Base-by-base conservation (phyloP, 495 filamentous ascomycete species). In the Penicillium nucicola region DNA sequence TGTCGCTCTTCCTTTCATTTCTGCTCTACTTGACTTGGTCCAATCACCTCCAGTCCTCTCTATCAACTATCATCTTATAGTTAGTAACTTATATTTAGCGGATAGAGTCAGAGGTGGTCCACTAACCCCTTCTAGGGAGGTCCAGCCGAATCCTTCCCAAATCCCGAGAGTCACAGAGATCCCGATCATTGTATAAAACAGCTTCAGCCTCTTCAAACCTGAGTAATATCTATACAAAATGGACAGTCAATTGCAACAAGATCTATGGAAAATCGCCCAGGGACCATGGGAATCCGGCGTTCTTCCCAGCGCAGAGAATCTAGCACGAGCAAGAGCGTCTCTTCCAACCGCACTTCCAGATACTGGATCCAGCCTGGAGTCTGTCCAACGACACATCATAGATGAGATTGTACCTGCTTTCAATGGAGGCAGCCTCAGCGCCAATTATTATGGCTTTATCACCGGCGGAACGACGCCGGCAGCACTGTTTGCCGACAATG, bases 391-490 rank as follows among this genome's bases (percentile, higher is more conserved):
- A 14, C 82, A 86, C 50, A 61, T 92, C 15, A 45, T 80, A n/a
- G 35, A 71, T 18, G 75, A 83, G 52, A 76, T 92, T 47, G 77
- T 84, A 15, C 86, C 88, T 0, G 84, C 76, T 4, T 78, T 92
- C 47, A 86, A 85, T 53, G 72, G 66, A 14, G 69, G 79, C 68
- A 80, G 78, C 65, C 70, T 84, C 57, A 78, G 82, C 56, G 64
- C 82, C 25, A 76, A 77, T 51, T 97, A 95, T 74, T 93, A 87
- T 67, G 92, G 90, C 19, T 96, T 96, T 60, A 84, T 97, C 6
- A 95, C 86, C 0, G 92, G 92, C 15, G 88, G 89, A 13, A 69
- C 74, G 25, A 89, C 89, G 2, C 89, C 90, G 0, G 82, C 89
- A n/a, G 90, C 90, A 25, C 74, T 84, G 30, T 78, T 89, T n/a